These are phyloP conservation scores for Neophaeococcomyces mojaviensis DNA, from an alignment of 2,329 filamentous ascomycete species.

Conservation along the genomic window DNA sequence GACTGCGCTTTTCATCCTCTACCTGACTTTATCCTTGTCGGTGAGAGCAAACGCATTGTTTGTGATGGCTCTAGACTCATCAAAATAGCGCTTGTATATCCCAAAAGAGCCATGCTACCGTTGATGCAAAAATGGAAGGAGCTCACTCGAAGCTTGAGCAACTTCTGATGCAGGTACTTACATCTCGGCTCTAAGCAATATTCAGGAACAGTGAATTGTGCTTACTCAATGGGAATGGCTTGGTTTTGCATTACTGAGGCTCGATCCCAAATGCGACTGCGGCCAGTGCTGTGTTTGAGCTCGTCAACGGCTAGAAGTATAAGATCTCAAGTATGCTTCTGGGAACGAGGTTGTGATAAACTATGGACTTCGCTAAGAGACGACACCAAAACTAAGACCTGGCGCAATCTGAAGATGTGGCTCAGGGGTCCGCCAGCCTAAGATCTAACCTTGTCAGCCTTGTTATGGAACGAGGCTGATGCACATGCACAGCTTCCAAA, in stretches of 20 bases:
- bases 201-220: neutral
- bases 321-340: no score
- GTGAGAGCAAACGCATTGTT: neutral
- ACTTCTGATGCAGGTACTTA: neutral
- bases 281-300: no score
- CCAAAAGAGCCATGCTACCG: constrained; percentile 4
- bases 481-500: neutral
- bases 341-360: no score
- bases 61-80: neutral
- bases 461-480: neutral
- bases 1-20: neutral
- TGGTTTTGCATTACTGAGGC: no score
- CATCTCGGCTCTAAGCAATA: neutral
- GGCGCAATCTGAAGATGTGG: no score
- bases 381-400: no score
- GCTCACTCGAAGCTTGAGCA: neutral
- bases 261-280: no score
- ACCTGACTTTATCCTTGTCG: constrained; percentile 1
- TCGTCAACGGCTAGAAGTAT: no score
- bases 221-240: no score
- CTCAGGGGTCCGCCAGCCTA: no score
- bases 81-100: neutral
- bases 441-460: no score
- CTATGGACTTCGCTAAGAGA: no score
- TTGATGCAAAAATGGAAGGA: neutral